Evolutionary conservation across 805 yeast species (phyloP).

Genomic region (Candida suzukii): DNA sequence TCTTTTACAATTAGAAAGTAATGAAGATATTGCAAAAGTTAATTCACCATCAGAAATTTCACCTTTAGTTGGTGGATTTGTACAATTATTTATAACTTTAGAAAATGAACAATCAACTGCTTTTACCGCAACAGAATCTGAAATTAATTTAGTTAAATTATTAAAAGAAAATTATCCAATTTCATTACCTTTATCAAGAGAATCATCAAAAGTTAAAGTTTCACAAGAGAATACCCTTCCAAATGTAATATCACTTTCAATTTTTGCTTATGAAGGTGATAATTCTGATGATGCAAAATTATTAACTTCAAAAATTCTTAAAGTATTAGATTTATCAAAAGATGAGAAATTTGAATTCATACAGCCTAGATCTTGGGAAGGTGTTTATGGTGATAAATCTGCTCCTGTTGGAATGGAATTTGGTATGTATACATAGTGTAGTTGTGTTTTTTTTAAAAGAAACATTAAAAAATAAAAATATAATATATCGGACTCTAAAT

Average conservation of each 20-base stretch:
- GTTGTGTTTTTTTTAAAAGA: too few relatives aligned
- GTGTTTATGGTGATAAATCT: conserved; percentile 73
- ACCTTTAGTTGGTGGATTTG: background rate
- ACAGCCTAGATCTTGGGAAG: conserved; percentile 75
- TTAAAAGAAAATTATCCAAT: conserved; percentile 8
- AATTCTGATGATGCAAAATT: conserved; percentile 63
- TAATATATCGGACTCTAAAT: too few relatives aligned
- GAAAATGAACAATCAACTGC: background rate
- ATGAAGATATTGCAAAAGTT: conserved; percentile 4
- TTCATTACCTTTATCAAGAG: conserved; percentile 9
- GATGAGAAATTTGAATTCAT: conserved; percentile 23
- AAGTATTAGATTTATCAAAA: conserved; percentile 11
- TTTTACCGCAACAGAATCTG: conserved; percentile 2
- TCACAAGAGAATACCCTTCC: background rate
- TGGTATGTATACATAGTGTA: conserved; percentile 55
- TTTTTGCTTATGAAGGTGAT: conserved; percentile 85
- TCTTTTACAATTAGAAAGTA: conserved; percentile 9
- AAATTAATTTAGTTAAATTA: conserved; percentile 2
- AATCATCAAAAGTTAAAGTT: background rate
- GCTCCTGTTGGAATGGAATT: conserved; percentile 65
- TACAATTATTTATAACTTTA: conserved; percentile 2
- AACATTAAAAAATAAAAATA: too few relatives aligned
- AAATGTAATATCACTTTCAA: conserved; percentile 15
- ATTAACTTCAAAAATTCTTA: conserved; percentile 34
- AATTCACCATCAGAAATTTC: conserved; percentile 9